Conservation (phyloP, 306 rosid genomes). For the Lathyrus tuberosus region DNA sequence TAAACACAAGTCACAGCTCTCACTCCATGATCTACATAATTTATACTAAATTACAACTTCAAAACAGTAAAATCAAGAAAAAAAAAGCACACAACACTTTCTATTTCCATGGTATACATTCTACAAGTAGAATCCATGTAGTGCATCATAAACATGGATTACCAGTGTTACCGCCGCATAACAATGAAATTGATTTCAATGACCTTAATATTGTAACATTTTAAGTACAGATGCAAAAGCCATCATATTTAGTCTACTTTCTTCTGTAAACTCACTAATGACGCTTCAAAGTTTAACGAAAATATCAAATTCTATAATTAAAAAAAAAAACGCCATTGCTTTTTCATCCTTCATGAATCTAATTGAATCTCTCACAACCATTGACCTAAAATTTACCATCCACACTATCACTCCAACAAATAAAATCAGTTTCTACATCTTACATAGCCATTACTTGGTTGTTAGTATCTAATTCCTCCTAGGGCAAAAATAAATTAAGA, state of each 20-base stretch:
- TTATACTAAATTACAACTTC: slow-evolving; percentile 25
- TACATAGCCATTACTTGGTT: background rate
- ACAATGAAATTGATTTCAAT: slow-evolving; percentile 16
- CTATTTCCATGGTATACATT: slow-evolving; percentile 14
- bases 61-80: slow-evolving; percentile 6
- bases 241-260: background rate
- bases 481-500: no score
- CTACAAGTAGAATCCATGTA: slow-evolving; percentile 12
- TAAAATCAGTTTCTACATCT: background rate
- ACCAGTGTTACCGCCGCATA: slow-evolving; percentile 10
- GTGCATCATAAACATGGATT: slow-evolving; percentile 1
- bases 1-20: slow-evolving; percentile 17
- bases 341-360: slow-evolving; percentile 10
- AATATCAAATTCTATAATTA: background rate
- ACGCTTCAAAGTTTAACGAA: background rate
- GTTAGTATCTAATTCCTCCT: background rate
- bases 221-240: slow-evolving; percentile 14
- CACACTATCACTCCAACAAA: background rate
- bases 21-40: slow-evolving; percentile 10
- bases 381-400: slow-evolving; percentile 18
- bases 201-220: slow-evolving; percentile 23
- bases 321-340: background rate
- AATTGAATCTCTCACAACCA: slow-evolving; percentile 22
- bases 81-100: background rate
- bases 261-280: slow-evolving; percentile 14